phyloP scores from a whole-genome alignment of 371 early-diverging fungal species.

The Apophysomyces variabilis region DNA sequence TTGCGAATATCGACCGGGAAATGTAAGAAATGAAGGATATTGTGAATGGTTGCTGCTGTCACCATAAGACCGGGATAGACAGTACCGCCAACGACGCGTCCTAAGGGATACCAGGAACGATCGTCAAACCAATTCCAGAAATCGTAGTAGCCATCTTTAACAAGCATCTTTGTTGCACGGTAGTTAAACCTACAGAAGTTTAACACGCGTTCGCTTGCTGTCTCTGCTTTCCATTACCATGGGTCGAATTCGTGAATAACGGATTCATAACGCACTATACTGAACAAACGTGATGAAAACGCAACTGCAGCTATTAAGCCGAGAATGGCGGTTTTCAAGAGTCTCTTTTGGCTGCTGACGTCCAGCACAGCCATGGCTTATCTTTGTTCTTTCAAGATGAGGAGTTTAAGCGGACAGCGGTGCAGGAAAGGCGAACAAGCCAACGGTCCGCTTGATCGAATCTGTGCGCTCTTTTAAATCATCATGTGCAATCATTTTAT shows the following conservation, averaged over 20 bases:
- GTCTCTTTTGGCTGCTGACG: conserved; percentile 59
- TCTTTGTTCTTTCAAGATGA: conserved; percentile 9
- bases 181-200: conserved; percentile 86
- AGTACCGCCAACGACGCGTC: conserved; percentile 98
- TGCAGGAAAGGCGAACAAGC: conserved; percentile 4
- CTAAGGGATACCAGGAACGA: conserved; percentile 98
- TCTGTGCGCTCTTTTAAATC: conserved; percentile 1
- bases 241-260: conserved; percentile 99
- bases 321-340: conserved; percentile 77
- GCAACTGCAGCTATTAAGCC: conserved; percentile 87
- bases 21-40: conserved; percentile 84
- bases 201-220: not conserved
- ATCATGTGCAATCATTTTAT: conserved; percentile 14
- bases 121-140: conserved; percentile 99
- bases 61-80: conserved; percentile 99
- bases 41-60: conserved; percentile 96
- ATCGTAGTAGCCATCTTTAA: conserved; percentile 94
- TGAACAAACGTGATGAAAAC: conserved; percentile 93
- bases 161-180: conserved; percentile 96
- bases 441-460: not conserved
- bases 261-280: conserved; percentile 93
- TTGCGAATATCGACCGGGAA: conserved; percentile 98
- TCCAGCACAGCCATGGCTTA: conserved; percentile 50
- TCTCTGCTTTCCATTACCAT: conserved; percentile 57
- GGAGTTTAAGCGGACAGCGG: conserved; percentile 4